Evolutionary conservation across 257 asterid species (phyloP), one percentile per base, ranked within the genome.

Genomic region (Osmanthus fragrans): DNA sequence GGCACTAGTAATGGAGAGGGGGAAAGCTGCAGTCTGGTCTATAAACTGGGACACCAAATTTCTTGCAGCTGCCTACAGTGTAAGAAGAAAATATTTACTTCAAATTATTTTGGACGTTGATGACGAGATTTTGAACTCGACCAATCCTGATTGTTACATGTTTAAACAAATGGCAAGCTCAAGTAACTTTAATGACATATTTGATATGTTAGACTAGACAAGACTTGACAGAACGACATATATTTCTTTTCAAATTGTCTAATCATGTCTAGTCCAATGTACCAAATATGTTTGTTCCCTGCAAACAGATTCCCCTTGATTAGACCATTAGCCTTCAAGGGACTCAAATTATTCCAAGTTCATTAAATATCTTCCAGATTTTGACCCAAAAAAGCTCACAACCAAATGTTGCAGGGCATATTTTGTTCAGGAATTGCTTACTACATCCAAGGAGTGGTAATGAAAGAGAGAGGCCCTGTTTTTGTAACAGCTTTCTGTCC

Each of bases 401-500:
- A n/a, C 29, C 65, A 56, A 56, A n/a, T 40, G 16, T 54, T 82
- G 76, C 93, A 95, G 98, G 99, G 99, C 25, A 72, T 95, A 74
- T 87, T 91, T 65, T 93, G 99, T 77, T 91, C 98, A 10, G 99
- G 98, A 3, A 84, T 93, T 25, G 96, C 97, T 29, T 91, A 93
- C 75, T 95, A 93, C 58, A 88, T 95, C 69, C 98, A 93, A 85
- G 99, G 99, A 56, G 76, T 89, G 4, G 83, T 95, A 37, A 90
- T 93, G 96, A 90, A 89, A 82, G 93, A 88, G 37, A 80, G 97
- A 58, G 99, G 98, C 37, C 98, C 96, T 7, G 98, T 95, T 77
- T 95, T 93, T 19, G 97, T 95, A 2, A 93, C 98, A 0, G 95
- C 98, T 9, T 95, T 95, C 82, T 91, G 84, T 76, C 99, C 99